Base-by-base conservation (phyloP, 495 filamentous ascomycete genomes). In the Penicillium verhagenii region DNA sequence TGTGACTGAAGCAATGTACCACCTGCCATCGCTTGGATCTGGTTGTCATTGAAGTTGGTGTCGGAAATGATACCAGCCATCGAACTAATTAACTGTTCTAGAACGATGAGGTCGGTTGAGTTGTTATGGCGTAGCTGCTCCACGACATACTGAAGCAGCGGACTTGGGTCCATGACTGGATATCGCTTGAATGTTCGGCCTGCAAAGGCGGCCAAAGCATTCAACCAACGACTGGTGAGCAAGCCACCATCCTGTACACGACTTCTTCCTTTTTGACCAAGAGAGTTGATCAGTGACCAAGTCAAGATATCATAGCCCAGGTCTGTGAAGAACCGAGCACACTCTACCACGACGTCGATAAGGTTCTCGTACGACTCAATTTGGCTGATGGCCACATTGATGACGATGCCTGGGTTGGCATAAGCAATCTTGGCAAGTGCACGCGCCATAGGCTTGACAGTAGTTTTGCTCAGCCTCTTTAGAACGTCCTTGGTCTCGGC, bases 1-100 rank as follows among this genome's bases (percentile, higher is more conserved):
- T 91, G 88, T 6, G 84, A 78, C 52, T 90, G 86, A 2, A 99
- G 79, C 35, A 86, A 59, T 33, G 89, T 85, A 8, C 94, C 93
- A 47, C 92, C 91, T 13, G 90, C 88, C 82, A 99, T 88, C 13
- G 88, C 90, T 46, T 84, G 79, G 4, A 96, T 79, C 65, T 97
- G 92, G 11, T 82, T 72, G 50, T 99, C 94, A 31, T 89, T 97
- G 56, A 95, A 89, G 64, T 90, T 87, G 33, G 84, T 77, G 59
- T 92, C 88, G 0, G 92, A 85, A 20, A 92, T 85, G 33, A 99
- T 90, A 29, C 95, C 95, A 13, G 89, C 88, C 95, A 97, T 97
- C 4, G 89, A 89, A 26, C 80, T 85, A 43, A 96, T 88, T 35
- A 97, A 73, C 59, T 97, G 87, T 65, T 94, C 86, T 39, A 99